Base-by-base conservation (phyloP, 2,329 filamentous ascomycete species). In the Fusarium equiseti region DNA sequence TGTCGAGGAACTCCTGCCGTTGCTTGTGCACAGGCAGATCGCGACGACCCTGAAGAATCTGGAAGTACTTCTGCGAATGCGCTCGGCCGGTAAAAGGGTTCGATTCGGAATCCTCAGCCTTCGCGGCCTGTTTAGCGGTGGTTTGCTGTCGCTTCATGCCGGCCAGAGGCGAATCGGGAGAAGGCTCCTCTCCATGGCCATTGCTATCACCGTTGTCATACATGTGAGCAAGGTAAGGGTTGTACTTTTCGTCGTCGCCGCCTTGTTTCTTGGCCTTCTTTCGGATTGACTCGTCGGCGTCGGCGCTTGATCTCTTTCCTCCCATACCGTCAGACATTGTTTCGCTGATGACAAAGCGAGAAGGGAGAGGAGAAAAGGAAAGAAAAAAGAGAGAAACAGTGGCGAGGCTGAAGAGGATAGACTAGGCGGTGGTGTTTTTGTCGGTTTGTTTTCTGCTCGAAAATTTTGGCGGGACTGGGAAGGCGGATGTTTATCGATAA, bases 161-260 rank as follows among this genome's bases (percentile, higher is more conserved):
- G 44, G 86, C 85, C 60, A 97, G 84, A 50, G 86, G 83, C 29
- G 87, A 86, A 55, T 81, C 78, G 59, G 71, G 77, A 45, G 77
- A 74, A 43, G 75, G 71, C 63, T 77, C 78, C 63, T 78, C 75
- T 63, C 74, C 80, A 74, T 80, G 82, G 59, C 75, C 80, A 73
- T 80, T 83, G 79, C 78, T 79, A 46, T 77, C 76, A 67, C 87
- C 83, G 59, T 74, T 73, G 69, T 91, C 86, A 81, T 95, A 90
- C 89, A 92, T 92, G 82, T 99, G 96, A 60, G 94, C 93, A 68
- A 99, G 89, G 84, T 99, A 98, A 2, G 93, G 93, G 79, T 98
- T 98, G 78, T 87, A 79, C 68, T 80, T 81, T 20, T 77, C 73
- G 57, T 51, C 62, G 43, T 65, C 59, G 38, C 76, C 78, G 40